phyloP scores from a whole-genome alignment of 192 early-diverging fungal species.

The Linnemannia elongata region DNA sequence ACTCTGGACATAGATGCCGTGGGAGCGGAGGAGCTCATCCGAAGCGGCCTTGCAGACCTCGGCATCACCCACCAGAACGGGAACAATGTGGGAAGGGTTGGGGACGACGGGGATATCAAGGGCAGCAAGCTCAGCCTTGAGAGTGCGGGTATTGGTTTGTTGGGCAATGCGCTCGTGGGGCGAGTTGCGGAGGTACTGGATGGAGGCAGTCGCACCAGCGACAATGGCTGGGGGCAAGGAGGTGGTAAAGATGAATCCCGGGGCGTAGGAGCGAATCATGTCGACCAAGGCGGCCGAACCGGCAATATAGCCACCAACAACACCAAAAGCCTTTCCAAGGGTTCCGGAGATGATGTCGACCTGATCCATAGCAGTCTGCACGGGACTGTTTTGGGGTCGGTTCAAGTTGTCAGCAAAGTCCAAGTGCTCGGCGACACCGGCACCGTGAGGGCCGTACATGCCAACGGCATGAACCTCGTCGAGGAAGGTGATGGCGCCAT shows the following conservation, averaged over 20 bases:
- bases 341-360: conserved; percentile 98
- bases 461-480: conserved; percentile 99
- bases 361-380: conserved; percentile 79
- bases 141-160: conserved; percentile 91
- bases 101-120: conserved; percentile 96
- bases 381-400: conserved; percentile 58
- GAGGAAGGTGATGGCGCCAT: conserved; percentile 96
- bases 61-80: conserved; percentile 97
- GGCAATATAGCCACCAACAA: conserved; percentile 98
- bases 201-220: conserved; percentile 91
- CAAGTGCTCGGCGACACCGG: conserved; percentile 95
- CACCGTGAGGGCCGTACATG: conserved; percentile 95
- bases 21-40: conserved; percentile 91
- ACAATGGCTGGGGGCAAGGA: conserved; percentile 95
- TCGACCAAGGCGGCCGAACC: conserved; percentile 90
- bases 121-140: conserved; percentile 85
- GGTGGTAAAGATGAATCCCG: conserved; percentile 99
- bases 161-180: conserved; percentile 89
- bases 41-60: conserved; percentile 93
- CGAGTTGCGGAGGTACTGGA: conserved; percentile 92
- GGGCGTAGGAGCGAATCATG: conserved; percentile 97
- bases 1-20: conserved; percentile 97
- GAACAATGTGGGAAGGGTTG: conserved; percentile 99
- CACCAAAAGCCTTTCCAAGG: conserved; percentile 96
- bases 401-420: conserved; percentile 80